Percentiles rank a stretch among this genome's conserved stretches.
phyloP scores from a whole-genome alignment of 805 yeast species.

The Kazachstania taianensis region DNA sequence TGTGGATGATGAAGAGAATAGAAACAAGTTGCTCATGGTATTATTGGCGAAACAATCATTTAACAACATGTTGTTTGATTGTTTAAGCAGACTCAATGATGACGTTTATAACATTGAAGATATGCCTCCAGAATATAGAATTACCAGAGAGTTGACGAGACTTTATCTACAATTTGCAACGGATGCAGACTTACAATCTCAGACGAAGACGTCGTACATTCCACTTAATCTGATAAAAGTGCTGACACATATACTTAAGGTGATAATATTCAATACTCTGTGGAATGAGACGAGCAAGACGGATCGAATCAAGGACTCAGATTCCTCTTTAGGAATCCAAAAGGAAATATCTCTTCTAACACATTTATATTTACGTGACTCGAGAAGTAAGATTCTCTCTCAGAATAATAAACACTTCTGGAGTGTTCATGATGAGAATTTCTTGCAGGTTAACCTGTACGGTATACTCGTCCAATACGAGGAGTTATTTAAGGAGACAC shows the following conservation, averaged over 20 bases:
- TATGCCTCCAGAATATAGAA: conserved; percentile 3
- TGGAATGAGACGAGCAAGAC: conserved; percentile 12
- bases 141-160: conserved; percentile 16
- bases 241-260: conserved; percentile 14
- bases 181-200: conserved; percentile 20
- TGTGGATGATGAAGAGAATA: background rate
- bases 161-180: conserved; percentile 21
- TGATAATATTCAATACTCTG: conserved; percentile 14
- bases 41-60: conserved; percentile 1
- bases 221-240: conserved; percentile 11
- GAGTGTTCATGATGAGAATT: conserved; percentile 8
- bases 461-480: conserved; percentile 3
- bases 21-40: conserved; percentile 3
- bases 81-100: conserved; percentile 1
- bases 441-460: conserved; percentile 3
- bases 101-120: background rate
- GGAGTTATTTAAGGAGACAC: conserved; percentile 1
- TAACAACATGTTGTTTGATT: conserved; percentile 1
- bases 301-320: background rate
- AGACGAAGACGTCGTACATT: conserved; percentile 8
- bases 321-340: background rate
- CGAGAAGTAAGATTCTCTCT: conserved; percentile 19
- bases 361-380: conserved; percentile 24
- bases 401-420: conserved; percentile 10
- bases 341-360: conserved; percentile 10